Evolutionary conservation across 2,329 filamentous ascomycete genomes (phyloP).

Genomic region (Hymenoscyphus albidus): DNA sequence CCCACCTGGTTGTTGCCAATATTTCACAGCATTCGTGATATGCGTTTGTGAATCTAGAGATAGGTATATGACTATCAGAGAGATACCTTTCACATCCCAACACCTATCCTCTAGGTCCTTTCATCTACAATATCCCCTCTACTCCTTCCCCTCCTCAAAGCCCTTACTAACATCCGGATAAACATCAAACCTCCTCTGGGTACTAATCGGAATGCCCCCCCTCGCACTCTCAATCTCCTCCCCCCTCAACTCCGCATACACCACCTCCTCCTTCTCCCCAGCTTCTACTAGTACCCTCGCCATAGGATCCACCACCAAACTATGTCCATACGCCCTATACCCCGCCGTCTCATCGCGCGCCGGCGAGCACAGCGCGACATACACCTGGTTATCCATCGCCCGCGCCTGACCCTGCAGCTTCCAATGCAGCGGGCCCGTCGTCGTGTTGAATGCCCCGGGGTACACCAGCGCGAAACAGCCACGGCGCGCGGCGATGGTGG

Average conservation of each 20-base stretch:
- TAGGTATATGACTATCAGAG: too few species aligned
- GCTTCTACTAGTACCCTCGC: slow-evolving; percentile 77
- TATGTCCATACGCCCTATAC: slow-evolving; percentile 93
- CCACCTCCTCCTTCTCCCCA: slow-evolving; percentile 71
- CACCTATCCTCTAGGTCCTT: neutral
- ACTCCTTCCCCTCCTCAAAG: slow-evolving; percentile 29
- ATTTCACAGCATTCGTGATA: neutral
- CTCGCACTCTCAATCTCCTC: slow-evolving; percentile 70
- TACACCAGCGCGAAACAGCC: slow-evolving; percentile 88
- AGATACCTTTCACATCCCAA: too few species aligned
- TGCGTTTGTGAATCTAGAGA: neutral
- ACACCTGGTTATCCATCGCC: slow-evolving; percentile 91
- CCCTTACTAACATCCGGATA: slow-evolving; percentile 83
- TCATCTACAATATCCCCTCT: neutral
- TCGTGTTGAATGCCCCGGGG: slow-evolving; percentile 95
- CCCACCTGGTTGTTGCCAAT: neutral
- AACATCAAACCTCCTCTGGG: slow-evolving; percentile 88
- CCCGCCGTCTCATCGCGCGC: slow-evolving; percentile 71
- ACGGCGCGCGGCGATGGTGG: slow-evolving; percentile 78
- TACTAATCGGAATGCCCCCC: slow-evolving; percentile 77
- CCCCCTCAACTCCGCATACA: slow-evolving; percentile 67
- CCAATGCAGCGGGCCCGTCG: slow-evolving; percentile 92
- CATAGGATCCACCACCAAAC: slow-evolving; percentile 81
- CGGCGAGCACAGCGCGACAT: slow-evolving; percentile 88
- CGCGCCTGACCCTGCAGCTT: slow-evolving; percentile 74